Evolutionary conservation across 2,329 filamentous ascomycete genomes (phyloP).

Genomic region (Microascus cirrosus): DNA sequence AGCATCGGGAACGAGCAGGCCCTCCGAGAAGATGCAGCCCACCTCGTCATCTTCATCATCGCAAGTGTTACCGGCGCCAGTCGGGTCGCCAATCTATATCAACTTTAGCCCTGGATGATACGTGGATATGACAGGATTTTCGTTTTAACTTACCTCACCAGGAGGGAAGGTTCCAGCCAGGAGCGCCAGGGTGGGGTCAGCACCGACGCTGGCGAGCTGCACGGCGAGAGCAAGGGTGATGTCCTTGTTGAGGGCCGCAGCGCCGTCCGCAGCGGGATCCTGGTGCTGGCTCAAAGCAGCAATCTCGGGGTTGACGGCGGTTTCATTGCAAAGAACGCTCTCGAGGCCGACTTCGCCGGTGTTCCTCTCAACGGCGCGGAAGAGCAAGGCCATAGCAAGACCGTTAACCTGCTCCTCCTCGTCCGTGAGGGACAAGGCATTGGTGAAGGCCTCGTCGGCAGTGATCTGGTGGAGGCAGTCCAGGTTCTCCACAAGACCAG

Average conservation of each 20-base stretch:
- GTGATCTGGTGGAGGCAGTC: slow-evolving; percentile 27
- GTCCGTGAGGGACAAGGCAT: slow-evolving; percentile 35
- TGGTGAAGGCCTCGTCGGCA: slow-evolving; percentile 43
- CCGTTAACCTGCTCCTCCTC: slow-evolving; percentile 20
- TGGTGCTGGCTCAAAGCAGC: slow-evolving; percentile 32
- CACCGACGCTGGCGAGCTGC: slow-evolving; percentile 30
- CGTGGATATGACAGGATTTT: neutral
- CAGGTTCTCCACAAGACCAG: slow-evolving; percentile 18
- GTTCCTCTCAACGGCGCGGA: slow-evolving; percentile 35
- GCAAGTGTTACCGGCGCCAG: slow-evolving; percentile 40
- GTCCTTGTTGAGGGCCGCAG: slow-evolving; percentile 28
- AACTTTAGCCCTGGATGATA: neutral
- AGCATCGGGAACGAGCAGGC: slow-evolving; percentile 42
- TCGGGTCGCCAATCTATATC: slow-evolving; percentile 17
- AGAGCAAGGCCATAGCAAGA: slow-evolving; percentile 37
- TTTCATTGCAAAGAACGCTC: slow-evolving; percentile 24
- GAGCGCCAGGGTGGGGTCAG: slow-evolving; percentile 27
- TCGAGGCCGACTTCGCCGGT: slow-evolving; percentile 26
- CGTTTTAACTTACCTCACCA: slow-evolving; percentile 15
- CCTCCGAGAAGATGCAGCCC: slow-evolving; percentile 45
- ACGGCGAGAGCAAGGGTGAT: slow-evolving; percentile 26
- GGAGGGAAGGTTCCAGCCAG: slow-evolving; percentile 31
- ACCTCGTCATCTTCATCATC: slow-evolving; percentile 32
- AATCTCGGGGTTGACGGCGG: slow-evolving; percentile 33
- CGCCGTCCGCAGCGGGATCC: slow-evolving; percentile 27